Evolutionary conservation across 1,139 yeast species (phyloP), one percentile per base, ranked within the genome.

Genomic region (Kodamaea alishanica): DNA sequence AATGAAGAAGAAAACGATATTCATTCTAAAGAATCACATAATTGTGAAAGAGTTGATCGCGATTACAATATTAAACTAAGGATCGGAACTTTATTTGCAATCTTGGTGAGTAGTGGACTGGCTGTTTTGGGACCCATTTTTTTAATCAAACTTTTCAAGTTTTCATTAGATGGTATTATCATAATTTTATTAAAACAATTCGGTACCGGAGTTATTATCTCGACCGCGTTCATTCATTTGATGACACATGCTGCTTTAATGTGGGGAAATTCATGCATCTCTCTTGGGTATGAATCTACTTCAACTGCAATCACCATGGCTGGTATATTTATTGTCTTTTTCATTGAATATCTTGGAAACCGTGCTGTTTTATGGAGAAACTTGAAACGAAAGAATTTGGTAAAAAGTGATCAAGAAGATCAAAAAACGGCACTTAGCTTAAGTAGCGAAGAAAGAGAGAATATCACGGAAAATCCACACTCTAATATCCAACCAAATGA

Each of bases 241-340:
- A 38, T 49, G 41, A 48, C 55, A 20, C 56, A 47, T 36, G 55
- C 55, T 3, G 40, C 32, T 9, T 46, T 59, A 28, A 55, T 61
- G 63, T 60, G 58, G 51, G 46, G 46, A 7, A 61, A 58, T 42
- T 42, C 50, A 6, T 61, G 66, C 50, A 46, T 61, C 20, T 33
- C 35, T 3, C 35, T 45, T 26, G 12, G 24, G 8, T 44, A 45
- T 27, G 49, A 43, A 29, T 28, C 38, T 7, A 43, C 47, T 5
- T 30, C 41, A 12, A 29, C 44, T 6, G 44, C 43, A 9, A 42
- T 45, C 11, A 42, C 60, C 9, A 55, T 65, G 56, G 67, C 65
- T 0, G 67, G 69, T 3, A 44, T 64, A 6, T 55, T 62, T 31
- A 34, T 60, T 26, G 59, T 66, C 4, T 66, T 66, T 46, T 33